phyloP scores from a whole-genome alignment of 2,329 filamentous ascomycete species.

The Ophiostoma ulmi region DNA sequence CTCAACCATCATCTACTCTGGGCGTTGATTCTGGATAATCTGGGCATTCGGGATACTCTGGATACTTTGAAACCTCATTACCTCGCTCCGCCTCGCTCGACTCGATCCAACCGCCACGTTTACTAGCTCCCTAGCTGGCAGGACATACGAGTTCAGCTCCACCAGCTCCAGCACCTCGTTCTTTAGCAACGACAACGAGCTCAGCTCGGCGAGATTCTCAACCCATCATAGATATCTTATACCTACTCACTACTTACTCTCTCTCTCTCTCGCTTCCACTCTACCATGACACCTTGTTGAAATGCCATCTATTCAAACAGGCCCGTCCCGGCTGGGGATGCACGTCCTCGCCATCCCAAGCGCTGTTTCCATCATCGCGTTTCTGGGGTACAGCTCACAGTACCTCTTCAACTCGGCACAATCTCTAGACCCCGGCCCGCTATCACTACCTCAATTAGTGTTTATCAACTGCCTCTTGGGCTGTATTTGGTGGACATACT shows the following conservation, averaged over 20 bases:
- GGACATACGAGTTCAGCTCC: not conserved
- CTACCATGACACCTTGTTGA: not conserved
- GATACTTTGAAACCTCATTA: not conserved
- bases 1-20: not conserved
- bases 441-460: slow-evolving; percentile 51
- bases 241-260: not conserved
- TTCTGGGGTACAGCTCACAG: slow-evolving; percentile 69
- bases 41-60: not conserved
- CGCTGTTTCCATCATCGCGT: slow-evolving; percentile 60
- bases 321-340: slow-evolving; percentile 41
- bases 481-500: slow-evolving; percentile 66
- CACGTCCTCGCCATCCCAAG: slow-evolving; percentile 61
- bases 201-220: not conserved
- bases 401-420: slow-evolving; percentile 59
- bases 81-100: not conserved
- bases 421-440: slow-evolving; percentile 55
- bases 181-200: not conserved
- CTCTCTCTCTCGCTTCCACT: not conserved
- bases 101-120: not conserved
- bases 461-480: slow-evolving; percentile 62
- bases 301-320: slow-evolving; percentile 31
- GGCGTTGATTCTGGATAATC: not conserved
- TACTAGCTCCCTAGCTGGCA: not conserved
- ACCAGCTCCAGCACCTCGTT: not conserved
- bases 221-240: not conserved